Evolutionary conservation across 2,329 filamentous ascomycete species (phyloP), one percentile per base, ranked within the genome.

Genomic region (Trichophyton verrucosum): DNA sequence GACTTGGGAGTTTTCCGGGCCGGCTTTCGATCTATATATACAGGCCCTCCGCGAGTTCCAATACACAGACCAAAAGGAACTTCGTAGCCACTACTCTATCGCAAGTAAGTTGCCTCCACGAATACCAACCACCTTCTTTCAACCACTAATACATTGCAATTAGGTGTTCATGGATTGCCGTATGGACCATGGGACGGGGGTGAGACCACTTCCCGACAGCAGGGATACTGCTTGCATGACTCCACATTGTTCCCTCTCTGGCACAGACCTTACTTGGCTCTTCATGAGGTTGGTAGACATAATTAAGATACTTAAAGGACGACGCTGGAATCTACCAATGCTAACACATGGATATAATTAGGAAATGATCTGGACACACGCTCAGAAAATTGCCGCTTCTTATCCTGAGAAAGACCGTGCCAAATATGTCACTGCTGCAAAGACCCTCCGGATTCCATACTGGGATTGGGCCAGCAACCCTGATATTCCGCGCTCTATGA

Each of bases 131-230:
- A 15, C 17, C 4, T n/a, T 17, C 15, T 40, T 27, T 27, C 1
- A 9, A 30, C 36, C 6, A 22, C 38, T 57, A 38, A 51, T 42
- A 15, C 3, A 13, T 27, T 60, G 6, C 6, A 30, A 51, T 51
- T 22, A 90, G 88, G 86, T 15, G 89, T 95, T 66, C 90, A 95
- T 72, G 90, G 89, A 17, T 84, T 86, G 63, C 90, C 90, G 1
- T 84, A 77, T 65, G 70, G 74, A 15, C 68, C 79, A 1, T 87
- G 83, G 82, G 80, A 85, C 68, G 76, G 73, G 20, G 80, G 76
- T 0, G 65, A 71, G 57, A 75, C 17, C 17, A 33, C 78, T 1
- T 68, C 77, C 1, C 82, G 81, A 1, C 74, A 78, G 44, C 77
- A 80, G 15, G 89, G 89, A 57, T 95, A 91, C 71, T 95, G 90